Conservation (phyloP, 768 basidiomycete genomes). For the Kwoniella newhampshirensis region DNA sequence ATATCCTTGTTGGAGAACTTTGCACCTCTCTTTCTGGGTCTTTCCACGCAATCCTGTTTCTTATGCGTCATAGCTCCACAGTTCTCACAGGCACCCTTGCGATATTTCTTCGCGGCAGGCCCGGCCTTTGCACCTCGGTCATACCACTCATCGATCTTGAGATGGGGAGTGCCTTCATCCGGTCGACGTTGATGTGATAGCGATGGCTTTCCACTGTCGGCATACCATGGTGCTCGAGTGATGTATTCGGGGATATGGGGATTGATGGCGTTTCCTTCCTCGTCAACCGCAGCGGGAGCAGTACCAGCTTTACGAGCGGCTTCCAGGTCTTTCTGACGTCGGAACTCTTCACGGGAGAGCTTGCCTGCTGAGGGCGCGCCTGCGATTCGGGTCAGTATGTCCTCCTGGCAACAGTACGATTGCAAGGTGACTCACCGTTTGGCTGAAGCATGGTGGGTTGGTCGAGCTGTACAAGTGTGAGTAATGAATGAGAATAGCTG, state of each 20-base stretch:
- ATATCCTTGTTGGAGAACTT: constrained; percentile 88
- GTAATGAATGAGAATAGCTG: not conserved
- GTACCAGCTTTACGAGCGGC: constrained; percentile 98
- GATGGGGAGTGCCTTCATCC: constrained; percentile 60
- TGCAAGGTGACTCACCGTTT: constrained; percentile 16
- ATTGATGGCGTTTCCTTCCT: constrained; percentile 93
- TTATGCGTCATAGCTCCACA: constrained; percentile 97
- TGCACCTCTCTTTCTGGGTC: constrained; percentile 93
- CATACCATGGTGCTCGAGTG: constrained; percentile 97
- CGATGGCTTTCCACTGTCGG: constrained; percentile 89
- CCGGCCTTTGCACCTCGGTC: constrained; percentile 69
- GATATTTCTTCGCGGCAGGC: constrained; percentile 91
- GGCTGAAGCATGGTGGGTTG: constrained; percentile 9
- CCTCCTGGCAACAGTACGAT: no score
- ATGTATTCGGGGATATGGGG: constrained; percentile 99
- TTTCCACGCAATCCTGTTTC: constrained; percentile 85
- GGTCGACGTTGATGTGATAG: constrained; percentile 89
- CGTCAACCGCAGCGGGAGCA: constrained; percentile 90
- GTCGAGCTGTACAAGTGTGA: no score
- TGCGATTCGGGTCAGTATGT: no score
- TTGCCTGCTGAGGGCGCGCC: constrained; percentile 60
- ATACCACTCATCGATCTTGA: constrained; percentile 86
- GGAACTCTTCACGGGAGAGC: constrained; percentile 88
- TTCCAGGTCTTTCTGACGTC: constrained; percentile 93
- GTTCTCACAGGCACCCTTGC: constrained; percentile 98